Conservation (phyloP, 495 filamentous ascomycete genomes). For the Letharia lupina region DNA sequence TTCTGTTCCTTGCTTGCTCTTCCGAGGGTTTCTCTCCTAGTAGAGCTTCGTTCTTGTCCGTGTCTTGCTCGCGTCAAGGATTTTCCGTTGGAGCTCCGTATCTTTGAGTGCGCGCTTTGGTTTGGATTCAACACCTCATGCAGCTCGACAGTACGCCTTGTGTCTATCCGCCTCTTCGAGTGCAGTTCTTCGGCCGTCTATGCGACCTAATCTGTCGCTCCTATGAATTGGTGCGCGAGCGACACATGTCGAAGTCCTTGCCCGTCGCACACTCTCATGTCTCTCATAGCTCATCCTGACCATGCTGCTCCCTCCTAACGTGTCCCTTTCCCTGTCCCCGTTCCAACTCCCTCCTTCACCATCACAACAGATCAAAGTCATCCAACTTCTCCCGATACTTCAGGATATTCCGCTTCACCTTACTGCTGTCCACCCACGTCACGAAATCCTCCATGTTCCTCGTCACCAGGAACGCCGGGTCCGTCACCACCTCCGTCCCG, state of each 20-base stretch:
- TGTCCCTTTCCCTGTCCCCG: neutral
- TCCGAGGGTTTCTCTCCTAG: no score
- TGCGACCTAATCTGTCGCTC: neutral
- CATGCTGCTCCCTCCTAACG: neutral
- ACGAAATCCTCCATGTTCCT: constrained; percentile 92
- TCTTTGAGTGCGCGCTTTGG: neutral
- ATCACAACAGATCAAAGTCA: constrained; percentile 83
- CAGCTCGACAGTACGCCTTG: neutral
- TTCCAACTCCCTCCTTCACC: neutral
- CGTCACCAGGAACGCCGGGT: constrained; percentile 50
- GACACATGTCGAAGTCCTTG: neutral
- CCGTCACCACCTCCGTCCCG: constrained; percentile 81
- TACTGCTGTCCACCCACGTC: constrained; percentile 91
- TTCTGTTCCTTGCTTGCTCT: no score
- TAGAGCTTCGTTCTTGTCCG: neutral
- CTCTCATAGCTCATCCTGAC: no score
- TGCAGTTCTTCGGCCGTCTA: neutral
- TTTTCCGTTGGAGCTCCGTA: neutral
- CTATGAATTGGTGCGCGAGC: neutral
- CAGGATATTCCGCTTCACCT: constrained; percentile 93
- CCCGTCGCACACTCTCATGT: no score
- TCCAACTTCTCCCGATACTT: constrained; percentile 90
- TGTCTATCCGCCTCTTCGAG: neutral
- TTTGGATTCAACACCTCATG: neutral
- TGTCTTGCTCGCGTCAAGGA: neutral